Base-by-base conservation (phyloP, 176 grass and related monocot genomes). In the Paspalum vaginatum region DNA sequence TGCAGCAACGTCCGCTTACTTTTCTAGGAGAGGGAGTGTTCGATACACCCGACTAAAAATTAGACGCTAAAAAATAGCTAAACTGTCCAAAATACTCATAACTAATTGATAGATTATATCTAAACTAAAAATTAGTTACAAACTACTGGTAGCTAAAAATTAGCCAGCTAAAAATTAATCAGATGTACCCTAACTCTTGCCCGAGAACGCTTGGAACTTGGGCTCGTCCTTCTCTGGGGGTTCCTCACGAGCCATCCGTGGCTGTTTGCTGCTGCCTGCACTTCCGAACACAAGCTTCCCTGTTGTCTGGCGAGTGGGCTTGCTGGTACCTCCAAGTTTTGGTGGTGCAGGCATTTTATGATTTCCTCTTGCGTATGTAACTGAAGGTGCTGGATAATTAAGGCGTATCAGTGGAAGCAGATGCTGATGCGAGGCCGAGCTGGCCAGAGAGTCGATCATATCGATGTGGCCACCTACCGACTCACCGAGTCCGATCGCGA, bases 201-300 rank as follows among this genome's bases (percentile, higher is more conserved):
- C 93, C 20, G 65, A 84, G 87, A 96, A 96, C 16, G 82, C 79
- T 61, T 88, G 75, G 66, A 97, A 93, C 58, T 92, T 96, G 0
- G 45, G 59, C 18, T 95, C 90, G 73, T 92, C 90, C 84, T 92
- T 88, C 71, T 88, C 85, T 7, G 64, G 53, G 78, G 66, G 41
- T 41, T 89, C 84, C 12, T 26, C n/a, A 45, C 82, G 50, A 65
- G 41, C 93, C 90, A 86, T 90, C 7, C 86, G 70, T 66, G 73
- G 38, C 72, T 85, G 85, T 75, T 87, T 92, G 70, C 38, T 72
- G 80, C 8, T 83, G 66, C 70, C 84, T 72, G 78, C 65, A 74
- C 64, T 80, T 81, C 87, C 90, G 61, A 92, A 92, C 18, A 96
- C 82, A 64, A 96, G 93, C 65, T 88, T 95, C 71, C 87, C 90